Evolutionary conservation across 192 early-diverging fungal genomes (phyloP).

Genomic region (Phlyctochytrium bullatum): DNA sequence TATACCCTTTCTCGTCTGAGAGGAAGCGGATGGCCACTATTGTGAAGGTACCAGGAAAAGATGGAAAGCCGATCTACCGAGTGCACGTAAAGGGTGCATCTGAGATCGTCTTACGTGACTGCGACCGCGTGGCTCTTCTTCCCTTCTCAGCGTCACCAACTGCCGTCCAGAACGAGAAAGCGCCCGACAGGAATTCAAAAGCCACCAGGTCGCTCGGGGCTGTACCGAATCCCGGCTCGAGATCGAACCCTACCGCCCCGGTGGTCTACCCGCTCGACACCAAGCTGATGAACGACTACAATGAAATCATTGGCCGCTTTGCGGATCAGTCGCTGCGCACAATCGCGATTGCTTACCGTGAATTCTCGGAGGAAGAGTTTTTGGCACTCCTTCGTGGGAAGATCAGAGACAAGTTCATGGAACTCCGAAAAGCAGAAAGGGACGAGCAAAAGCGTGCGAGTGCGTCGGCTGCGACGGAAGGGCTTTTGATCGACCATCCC

Average conservation of each 20-base stretch:
- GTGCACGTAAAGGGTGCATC: conserved; percentile 90
- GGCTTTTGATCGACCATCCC: background rate
- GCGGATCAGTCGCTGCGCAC: conserved; percentile 84
- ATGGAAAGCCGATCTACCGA: conserved; percentile 42
- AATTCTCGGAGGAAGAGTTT: conserved; percentile 23
- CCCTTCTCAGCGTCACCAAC: conserved; percentile 37
- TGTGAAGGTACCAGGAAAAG: conserved; percentile 42
- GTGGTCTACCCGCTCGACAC: conserved; percentile 13
- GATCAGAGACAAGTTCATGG: background rate
- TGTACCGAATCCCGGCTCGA: conserved; percentile 10
- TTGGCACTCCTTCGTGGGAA: background rate
- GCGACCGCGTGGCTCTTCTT: conserved; percentile 20
- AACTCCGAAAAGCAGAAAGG: conserved; percentile 1
- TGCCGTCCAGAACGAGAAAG: conserved; percentile 27
- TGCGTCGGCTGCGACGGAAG: background rate
- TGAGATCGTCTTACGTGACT: conserved; percentile 23
- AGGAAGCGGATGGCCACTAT: conserved; percentile 92
- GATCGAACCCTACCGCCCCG: conserved; percentile 12
- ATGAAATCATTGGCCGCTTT: conserved; percentile 62
- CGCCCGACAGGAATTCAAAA: background rate
- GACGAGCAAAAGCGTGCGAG: conserved; percentile 6
- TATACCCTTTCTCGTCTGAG: conserved; percentile 89
- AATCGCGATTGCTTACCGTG: conserved; percentile 72
- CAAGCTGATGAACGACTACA: conserved; percentile 13
- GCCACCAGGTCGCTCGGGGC: background rate